Evolutionary conservation across 2,329 filamentous ascomycete genomes (phyloP).

Genomic region (Phialocephala sp.): DNA sequence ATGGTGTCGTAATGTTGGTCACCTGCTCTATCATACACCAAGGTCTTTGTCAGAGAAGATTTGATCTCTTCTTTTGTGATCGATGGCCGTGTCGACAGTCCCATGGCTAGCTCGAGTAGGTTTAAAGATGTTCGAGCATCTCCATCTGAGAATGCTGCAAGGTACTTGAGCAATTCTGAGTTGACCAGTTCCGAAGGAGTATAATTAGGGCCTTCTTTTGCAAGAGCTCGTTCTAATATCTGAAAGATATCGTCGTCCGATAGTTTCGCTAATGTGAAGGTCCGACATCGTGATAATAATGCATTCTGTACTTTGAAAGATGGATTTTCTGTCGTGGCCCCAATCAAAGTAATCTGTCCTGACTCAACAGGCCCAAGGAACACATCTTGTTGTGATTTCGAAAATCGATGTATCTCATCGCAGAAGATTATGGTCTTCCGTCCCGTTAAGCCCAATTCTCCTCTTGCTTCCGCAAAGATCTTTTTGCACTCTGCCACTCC

Average conservation of each 20-base stretch:
- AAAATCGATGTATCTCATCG: slow-evolving; percentile 71
- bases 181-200: slow-evolving; percentile 67
- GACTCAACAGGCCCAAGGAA: slow-evolving; percentile 92
- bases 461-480: slow-evolving; percentile 83
- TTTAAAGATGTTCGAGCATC: slow-evolving; percentile 94
- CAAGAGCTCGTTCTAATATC: slow-evolving; percentile 79
- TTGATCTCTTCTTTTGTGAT: slow-evolving; percentile 82
- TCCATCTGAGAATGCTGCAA: slow-evolving; percentile 86
- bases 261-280: slow-evolving; percentile 83
- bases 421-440: slow-evolving; percentile 96
- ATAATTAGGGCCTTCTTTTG: slow-evolving; percentile 55
- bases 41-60: slow-evolving; percentile 81
- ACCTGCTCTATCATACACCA: slow-evolving; percentile 93
- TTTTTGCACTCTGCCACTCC: slow-evolving; percentile 93
- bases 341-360: slow-evolving; percentile 88
- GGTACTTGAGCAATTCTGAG: slow-evolving; percentile 76
- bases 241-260: slow-evolving; percentile 71
- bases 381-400: slow-evolving; percentile 89
- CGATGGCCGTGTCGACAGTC: slow-evolving; percentile 66
- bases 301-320: slow-evolving; percentile 92
- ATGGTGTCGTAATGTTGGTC: slow-evolving; percentile 99
- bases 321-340: slow-evolving; percentile 96
- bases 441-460: slow-evolving; percentile 80
- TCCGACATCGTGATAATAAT: slow-evolving; percentile 85
- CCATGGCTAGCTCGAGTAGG: slow-evolving; percentile 86